Percentiles rank a stretch among this genome's conserved stretches.
Evolutionary conservation across 2,329 filamentous ascomycete genomes (phyloP).

Genomic region (Penicillium verrucosum): DNA sequence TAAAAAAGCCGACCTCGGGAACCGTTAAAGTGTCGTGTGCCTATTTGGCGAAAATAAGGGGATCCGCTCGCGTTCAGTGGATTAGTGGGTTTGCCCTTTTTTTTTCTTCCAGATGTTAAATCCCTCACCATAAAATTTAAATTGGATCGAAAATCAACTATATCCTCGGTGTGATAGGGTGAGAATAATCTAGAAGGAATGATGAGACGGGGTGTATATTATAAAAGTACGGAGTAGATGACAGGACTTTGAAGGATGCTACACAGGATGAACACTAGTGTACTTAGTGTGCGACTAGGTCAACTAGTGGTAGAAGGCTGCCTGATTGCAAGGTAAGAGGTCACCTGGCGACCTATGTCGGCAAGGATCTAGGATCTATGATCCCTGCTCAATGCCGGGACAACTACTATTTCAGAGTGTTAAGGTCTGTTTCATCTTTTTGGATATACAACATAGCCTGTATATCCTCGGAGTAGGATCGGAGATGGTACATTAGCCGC

Average conservation of each 20-base stretch:
- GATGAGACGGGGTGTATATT: neutral
- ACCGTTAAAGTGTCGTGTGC: conserved; percentile 1
- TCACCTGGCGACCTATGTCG: neutral
- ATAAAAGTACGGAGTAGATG: neutral
- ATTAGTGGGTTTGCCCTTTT: neutral
- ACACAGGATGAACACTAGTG: neutral
- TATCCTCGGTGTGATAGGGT: neutral
- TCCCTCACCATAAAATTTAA: neutral
- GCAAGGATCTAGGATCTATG: neutral
- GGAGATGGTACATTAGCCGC: neutral
- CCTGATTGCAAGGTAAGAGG: neutral
- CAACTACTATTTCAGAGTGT: neutral
- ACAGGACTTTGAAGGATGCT: neutral
- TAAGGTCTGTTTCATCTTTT: neutral
- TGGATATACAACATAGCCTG: neutral
- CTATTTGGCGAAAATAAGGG: neutral
- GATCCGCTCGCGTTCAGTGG: neutral
- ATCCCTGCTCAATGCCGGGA: neutral
- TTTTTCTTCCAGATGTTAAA: neutral
- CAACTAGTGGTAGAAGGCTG: neutral
- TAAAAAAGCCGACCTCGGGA: neutral
- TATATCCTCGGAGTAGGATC: neutral
- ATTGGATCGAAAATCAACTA: neutral
- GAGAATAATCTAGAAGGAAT: neutral
- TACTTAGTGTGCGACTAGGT: neutral